These are phyloP conservation scores for Dothistroma pini DNA, from an alignment of 2,329 filamentous ascomycete genomes.

Conservation along the genomic window DNA sequence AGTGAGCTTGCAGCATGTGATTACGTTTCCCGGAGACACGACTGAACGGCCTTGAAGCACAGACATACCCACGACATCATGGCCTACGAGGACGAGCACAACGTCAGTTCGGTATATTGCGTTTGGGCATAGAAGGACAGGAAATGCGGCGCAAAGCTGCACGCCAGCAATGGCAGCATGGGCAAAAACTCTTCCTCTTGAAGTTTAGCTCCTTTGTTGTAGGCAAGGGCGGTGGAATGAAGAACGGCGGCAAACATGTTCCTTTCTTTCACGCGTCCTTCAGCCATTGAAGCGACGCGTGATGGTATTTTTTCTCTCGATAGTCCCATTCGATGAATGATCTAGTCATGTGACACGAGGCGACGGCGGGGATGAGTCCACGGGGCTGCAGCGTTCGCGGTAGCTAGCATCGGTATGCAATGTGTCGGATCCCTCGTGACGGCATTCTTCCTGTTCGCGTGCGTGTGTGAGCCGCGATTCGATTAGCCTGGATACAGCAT, in stretches of 20 bases:
- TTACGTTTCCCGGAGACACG: slow-evolving; percentile 18
- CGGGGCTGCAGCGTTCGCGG: slow-evolving; percentile 2
- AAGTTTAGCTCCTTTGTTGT: slow-evolving; percentile 8
- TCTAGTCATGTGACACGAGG: slow-evolving; percentile 8
- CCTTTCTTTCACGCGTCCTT: slow-evolving; percentile 2
- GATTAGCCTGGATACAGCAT: slow-evolving; percentile 1
- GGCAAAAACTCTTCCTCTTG: slow-evolving; percentile 10
- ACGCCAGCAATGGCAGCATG: slow-evolving; percentile 37
- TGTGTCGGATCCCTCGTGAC: slow-evolving; percentile 2
- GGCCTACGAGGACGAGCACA: slow-evolving; percentile 16
- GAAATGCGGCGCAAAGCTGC: slow-evolving; percentile 28
- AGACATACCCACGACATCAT: slow-evolving; percentile 17
- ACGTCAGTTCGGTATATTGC: slow-evolving; percentile 14
- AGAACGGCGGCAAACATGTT: not conserved
- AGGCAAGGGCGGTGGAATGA: not conserved
- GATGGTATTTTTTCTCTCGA: slow-evolving; percentile 1
- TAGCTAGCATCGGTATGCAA: slow-evolving; percentile 12
- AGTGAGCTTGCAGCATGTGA: slow-evolving; percentile 41
- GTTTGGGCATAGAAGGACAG: slow-evolving; percentile 24
- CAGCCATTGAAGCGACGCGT: slow-evolving; percentile 1
- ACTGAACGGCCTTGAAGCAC: slow-evolving; percentile 22
- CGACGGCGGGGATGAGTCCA: slow-evolving; percentile 7
- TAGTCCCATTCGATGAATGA: not conserved
- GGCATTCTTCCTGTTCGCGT: not conserved
- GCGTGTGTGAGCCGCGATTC: not conserved